These are phyloP conservation scores for Arabidopsis hybrid DNA, from an alignment of 441 rosid genomes.

Conservation along the genomic window DNA sequence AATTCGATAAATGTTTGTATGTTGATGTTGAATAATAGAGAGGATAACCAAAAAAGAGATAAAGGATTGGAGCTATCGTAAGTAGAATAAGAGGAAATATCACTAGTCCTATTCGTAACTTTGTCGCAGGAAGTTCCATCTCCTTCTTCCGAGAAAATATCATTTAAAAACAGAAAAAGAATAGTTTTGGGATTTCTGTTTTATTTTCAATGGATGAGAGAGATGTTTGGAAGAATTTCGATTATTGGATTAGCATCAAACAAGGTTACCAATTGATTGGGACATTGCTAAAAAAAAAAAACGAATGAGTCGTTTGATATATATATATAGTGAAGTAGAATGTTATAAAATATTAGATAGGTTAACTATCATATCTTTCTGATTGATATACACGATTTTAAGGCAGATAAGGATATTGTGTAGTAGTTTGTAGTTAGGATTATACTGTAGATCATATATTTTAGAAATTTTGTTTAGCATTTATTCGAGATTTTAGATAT, in stretches of 20 bases:
- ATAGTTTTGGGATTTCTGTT: background rate
- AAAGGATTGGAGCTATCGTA: conserved; percentile 56
- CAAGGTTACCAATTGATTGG: conserved; percentile 5
- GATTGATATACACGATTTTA: too few relatives aligned
- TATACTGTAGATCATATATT: too few relatives aligned
- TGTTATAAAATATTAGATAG: too few relatives aligned
- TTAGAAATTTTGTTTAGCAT: too few relatives aligned
- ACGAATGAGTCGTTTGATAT: too few relatives aligned
- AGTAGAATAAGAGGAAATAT: conserved; percentile 52
- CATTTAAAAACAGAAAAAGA: background rate
- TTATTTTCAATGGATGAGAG: conserved; percentile 30
- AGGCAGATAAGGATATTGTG: too few relatives aligned
- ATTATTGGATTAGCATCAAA: conserved; percentile 34
- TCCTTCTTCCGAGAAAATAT: background rate
- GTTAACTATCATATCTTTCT: too few relatives aligned
- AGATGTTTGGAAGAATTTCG: conserved; percentile 27
- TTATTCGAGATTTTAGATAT: too few relatives aligned
- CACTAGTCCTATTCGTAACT: conserved; percentile 33
- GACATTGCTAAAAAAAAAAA: too few relatives aligned
- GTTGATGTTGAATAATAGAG: conserved; percentile 21
- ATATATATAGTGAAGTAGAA: too few relatives aligned
- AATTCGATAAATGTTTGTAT: conserved; percentile 4
- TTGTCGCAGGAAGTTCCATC: conserved; percentile 34
- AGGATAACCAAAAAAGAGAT: conserved; percentile 51
- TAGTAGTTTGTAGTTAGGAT: too few relatives aligned